A percentile compares a stretch with the other conserved stretches of the same genome.
Evolutionary conservation across 208 protist genomes (phyloP).

Genomic region (Crithidia fasciculata): DNA sequence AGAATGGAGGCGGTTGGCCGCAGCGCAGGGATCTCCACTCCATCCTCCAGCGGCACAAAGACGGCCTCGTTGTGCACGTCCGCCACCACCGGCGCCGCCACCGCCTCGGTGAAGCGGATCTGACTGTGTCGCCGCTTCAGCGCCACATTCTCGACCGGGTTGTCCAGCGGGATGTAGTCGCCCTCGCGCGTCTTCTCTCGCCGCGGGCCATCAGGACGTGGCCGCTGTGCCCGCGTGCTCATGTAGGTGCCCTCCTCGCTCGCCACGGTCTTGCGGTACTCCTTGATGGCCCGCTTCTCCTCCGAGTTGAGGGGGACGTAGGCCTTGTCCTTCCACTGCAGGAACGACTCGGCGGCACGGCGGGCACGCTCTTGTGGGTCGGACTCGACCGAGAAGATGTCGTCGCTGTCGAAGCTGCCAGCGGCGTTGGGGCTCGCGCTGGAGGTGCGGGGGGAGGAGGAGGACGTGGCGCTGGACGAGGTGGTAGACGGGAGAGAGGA

Average conservation of each 20-base stretch:
- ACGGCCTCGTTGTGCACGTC: conserved; percentile 25
- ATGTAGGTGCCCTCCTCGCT: conserved; percentile 23
- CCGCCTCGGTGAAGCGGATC: conserved; percentile 23
- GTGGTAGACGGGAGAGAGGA: not conserved
- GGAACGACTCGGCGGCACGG: conserved; percentile 16
- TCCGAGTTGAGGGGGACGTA: conserved; percentile 26
- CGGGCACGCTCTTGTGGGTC: conserved; percentile 27
- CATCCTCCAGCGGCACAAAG: conserved; percentile 7
- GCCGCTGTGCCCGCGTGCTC: conserved; percentile 22
- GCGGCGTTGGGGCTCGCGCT: not conserved
- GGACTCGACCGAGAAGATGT: conserved; percentile 13
- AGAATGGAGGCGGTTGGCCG: conserved; percentile 26
- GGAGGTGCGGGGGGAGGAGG: not conserved
- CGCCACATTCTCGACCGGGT: not conserved
- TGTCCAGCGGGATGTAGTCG: conserved; percentile 8
- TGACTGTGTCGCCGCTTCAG: conserved; percentile 10
- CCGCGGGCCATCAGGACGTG: not conserved
- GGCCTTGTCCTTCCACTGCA: conserved; percentile 33
- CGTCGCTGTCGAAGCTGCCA: conserved; percentile 7
- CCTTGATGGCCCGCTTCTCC: conserved; percentile 30
- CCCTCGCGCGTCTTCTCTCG: not conserved
- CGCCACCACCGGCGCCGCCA: not conserved
- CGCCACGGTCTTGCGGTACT: conserved; percentile 26
- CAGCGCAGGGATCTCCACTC: conserved; percentile 25
- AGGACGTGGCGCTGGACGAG: not conserved